Conservation (phyloP, 2,329 filamentous ascomycete species). For the Elsinoe fawcettii region DNA sequence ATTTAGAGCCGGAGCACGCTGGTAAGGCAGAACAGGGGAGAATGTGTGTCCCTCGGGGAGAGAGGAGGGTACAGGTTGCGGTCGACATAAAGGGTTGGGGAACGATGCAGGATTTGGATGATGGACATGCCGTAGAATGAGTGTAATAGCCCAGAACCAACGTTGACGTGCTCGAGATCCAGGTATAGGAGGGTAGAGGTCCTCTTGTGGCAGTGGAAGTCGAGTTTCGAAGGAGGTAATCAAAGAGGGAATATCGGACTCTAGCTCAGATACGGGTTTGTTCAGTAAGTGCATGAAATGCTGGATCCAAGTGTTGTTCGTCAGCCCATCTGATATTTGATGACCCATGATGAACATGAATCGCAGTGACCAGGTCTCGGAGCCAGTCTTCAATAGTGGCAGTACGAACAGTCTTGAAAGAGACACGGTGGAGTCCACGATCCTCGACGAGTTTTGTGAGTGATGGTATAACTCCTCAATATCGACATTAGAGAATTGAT, state of each 20-base stretch:
- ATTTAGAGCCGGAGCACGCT: slow-evolving; percentile 31
- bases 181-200: slow-evolving; percentile 35
- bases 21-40: slow-evolving; percentile 34
- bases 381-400: slow-evolving; percentile 22
- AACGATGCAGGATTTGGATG: slow-evolving; percentile 35
- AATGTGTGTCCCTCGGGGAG: slow-evolving; percentile 26
- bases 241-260: slow-evolving; percentile 20
- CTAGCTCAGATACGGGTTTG: slow-evolving; percentile 21
- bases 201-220: slow-evolving; percentile 40
- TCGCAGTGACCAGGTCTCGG: slow-evolving; percentile 20
- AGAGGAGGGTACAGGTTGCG: slow-evolving; percentile 14
- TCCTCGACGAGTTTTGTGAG: slow-evolving; percentile 33
- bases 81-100: slow-evolving; percentile 34
- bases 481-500: slow-evolving; percentile 26
- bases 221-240: slow-evolving; percentile 23
- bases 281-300: slow-evolving; percentile 36
- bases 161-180: slow-evolving; percentile 34
- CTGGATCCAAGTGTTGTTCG: slow-evolving; percentile 36
- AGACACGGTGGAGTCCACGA: slow-evolving; percentile 32
- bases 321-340: slow-evolving; percentile 40
- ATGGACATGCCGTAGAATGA: slow-evolving; percentile 37
- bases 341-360: slow-evolving; percentile 38
- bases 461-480: slow-evolving; percentile 35
- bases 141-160: slow-evolving; percentile 42
- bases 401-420: slow-evolving; percentile 36